These are phyloP conservation scores for Filosporella fistucella DNA, from an alignment of 495 filamentous ascomycete genomes.

Conservation along the genomic window DNA sequence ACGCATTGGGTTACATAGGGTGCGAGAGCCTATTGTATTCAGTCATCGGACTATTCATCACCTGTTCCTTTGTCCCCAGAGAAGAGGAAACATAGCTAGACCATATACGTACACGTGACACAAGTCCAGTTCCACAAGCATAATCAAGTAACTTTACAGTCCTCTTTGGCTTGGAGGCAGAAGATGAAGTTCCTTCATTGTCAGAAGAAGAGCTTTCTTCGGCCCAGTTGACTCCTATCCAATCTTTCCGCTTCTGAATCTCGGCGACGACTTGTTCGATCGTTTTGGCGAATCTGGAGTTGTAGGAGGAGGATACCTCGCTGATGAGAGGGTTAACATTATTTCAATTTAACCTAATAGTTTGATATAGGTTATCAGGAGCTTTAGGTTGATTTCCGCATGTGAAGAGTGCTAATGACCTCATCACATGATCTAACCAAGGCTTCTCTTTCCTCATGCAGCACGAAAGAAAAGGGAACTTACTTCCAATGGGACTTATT, in stretches of 20 bases:
- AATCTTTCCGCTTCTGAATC: slow-evolving; percentile 17
- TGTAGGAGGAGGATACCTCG: slow-evolving; percentile 21
- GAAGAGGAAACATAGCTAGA: too few relatives aligned
- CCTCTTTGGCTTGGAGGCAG: not conserved
- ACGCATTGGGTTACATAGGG: slow-evolving; percentile 20
- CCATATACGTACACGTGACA: slow-evolving; percentile 22
- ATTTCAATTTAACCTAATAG: not conserved
- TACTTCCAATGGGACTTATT: slow-evolving; percentile 22
- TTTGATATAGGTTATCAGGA: too few relatives aligned
- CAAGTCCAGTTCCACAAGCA: slow-evolving; percentile 26
- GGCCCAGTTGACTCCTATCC: slow-evolving; percentile 24
- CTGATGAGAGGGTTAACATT: slow-evolving; percentile 6
- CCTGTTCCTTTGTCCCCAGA: too few relatives aligned
- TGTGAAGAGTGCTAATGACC: too few relatives aligned
- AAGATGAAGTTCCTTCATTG: slow-evolving; percentile 4
- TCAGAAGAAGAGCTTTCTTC: slow-evolving; percentile 10
- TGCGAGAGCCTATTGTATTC: slow-evolving; percentile 17
- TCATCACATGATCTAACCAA: too few relatives aligned
- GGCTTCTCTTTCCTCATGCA: too few relatives aligned
- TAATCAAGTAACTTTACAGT: slow-evolving; percentile 23
- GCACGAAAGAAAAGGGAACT: slow-evolving; percentile 4
- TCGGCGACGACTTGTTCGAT: slow-evolving; percentile 23
- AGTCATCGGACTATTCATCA: not conserved
- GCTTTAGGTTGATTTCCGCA: too few relatives aligned
- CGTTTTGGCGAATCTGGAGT: slow-evolving; percentile 19